phyloP scores from a whole-genome alignment of 495 filamentous ascomycete species.

The Parathielavia hyrcaniae region DNA sequence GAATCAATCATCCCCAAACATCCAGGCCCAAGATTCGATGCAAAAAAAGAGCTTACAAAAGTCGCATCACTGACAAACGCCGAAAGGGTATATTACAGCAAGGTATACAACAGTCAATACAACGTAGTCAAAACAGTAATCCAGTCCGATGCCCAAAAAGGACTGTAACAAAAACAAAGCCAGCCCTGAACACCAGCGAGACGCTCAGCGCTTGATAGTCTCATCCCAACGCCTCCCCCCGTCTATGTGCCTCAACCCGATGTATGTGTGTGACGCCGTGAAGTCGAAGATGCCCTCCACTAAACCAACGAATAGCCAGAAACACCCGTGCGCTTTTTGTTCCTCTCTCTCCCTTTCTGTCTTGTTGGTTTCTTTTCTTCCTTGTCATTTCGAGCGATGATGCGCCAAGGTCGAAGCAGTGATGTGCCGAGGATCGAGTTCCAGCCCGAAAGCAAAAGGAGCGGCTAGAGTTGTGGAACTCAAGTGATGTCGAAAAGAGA shows the following conservation, averaged over 20 bases:
- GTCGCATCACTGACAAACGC: too few species aligned
- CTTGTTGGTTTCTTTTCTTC: too few species aligned
- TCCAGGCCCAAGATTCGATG: too few species aligned
- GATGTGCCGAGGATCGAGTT: too few species aligned
- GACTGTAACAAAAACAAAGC: conserved; percentile 6
- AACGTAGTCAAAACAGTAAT: neutral
- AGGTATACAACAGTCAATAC: neutral
- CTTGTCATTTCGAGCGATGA: too few species aligned
- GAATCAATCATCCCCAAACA: too few species aligned
- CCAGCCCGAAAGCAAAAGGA: too few species aligned
- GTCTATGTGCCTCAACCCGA: conserved; percentile 6
- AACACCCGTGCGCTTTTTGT: neutral
- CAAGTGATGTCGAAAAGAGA: too few species aligned
- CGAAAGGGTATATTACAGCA: neutral
- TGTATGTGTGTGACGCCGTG: conserved; percentile 1
- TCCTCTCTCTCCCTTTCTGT: neutral
- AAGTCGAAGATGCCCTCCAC: neutral
- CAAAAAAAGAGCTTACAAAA: neutral
- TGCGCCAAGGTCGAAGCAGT: too few species aligned
- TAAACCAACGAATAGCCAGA: neutral
- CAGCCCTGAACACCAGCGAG: conserved; percentile 34
- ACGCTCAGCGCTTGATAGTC: conserved; percentile 51
- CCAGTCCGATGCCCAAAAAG: neutral
- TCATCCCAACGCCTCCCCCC: conserved; percentile 20
- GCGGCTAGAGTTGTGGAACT: too few species aligned